A percentile compares a stretch with the other conserved stretches of the same genome.
Conservation (phyloP, 179 eudicot species). For the Spergularia azorica region DNA sequence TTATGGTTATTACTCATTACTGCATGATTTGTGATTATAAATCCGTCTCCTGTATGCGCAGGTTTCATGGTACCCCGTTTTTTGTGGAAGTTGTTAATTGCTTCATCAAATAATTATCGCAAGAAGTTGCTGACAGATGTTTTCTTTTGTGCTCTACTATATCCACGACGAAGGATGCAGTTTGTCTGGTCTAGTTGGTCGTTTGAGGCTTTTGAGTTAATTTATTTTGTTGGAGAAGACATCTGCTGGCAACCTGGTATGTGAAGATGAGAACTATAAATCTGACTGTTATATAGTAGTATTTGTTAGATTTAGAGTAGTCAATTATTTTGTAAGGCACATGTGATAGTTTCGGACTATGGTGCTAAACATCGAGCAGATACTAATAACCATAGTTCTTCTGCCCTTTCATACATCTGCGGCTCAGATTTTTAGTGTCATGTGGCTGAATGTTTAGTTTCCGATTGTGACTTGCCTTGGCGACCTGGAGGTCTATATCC, state of each 20-base stretch:
- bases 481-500: too few relatives aligned
- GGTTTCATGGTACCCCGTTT: not conserved
- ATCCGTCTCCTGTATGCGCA: not conserved
- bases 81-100: not conserved
- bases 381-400: not conserved
- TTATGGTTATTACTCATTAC: too few relatives aligned
- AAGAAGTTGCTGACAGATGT: not conserved
- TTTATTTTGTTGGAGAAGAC: not conserved
- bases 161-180: not conserved
- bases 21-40: not conserved
- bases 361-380: not conserved
- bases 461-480: too few relatives aligned
- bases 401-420: too few relatives aligned
- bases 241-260: not conserved
- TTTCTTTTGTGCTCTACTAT: not conserved
- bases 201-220: not conserved
- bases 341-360: not conserved
- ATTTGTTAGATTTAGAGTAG: not conserved
- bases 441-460: too few relatives aligned
- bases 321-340: not conserved
- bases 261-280: conserved; percentile 6
- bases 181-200: too few relatives aligned
- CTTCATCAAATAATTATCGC: not conserved
- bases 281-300: not conserved
- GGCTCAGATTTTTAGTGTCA: too few relatives aligned